Conservation (phyloP, 169 alveolate species). For the Eimeria mitis region DNA sequence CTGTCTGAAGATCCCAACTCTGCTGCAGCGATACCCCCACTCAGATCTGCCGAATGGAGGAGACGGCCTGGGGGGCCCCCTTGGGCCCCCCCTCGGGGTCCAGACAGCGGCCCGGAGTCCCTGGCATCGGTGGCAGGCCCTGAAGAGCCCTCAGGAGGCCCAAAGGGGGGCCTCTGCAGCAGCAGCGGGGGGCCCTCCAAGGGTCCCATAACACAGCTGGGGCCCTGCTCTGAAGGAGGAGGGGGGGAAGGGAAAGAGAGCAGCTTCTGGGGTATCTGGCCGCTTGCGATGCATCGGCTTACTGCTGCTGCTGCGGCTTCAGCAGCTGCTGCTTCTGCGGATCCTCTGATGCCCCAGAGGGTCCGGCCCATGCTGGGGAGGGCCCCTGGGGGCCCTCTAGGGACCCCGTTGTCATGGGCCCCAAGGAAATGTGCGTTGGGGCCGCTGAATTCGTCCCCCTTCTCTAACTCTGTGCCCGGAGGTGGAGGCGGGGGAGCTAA, state of each 20-base stretch:
- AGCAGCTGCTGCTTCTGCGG: conserved; percentile 77
- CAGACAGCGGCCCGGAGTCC: neutral
- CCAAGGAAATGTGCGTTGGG: conserved; percentile 3
- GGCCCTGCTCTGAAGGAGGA: neutral
- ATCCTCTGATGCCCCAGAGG: conserved; percentile 13
- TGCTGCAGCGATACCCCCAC: neutral
- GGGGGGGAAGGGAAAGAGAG: neutral
- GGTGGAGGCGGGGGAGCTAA: conserved; percentile 13
- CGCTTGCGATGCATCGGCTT: conserved; percentile 47
- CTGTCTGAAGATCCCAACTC: conserved; percentile 1
- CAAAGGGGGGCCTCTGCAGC: neutral
- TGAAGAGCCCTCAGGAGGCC: neutral
- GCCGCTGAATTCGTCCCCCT: neutral
- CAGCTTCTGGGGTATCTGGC: conserved; percentile 11
- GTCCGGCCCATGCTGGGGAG: conserved; percentile 13
- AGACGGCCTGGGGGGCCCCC: neutral
- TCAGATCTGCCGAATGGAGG: neutral
- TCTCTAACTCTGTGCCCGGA: neutral
- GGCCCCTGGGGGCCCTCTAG: conserved; percentile 4
- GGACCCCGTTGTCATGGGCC: neutral
- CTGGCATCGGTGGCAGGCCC: neutral
- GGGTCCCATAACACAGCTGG: neutral
- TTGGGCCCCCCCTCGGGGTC: neutral
- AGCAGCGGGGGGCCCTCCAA: conserved; percentile 20
- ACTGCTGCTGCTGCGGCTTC: conserved; percentile 78